These are phyloP conservation scores for Suillus brevipes DNA, from an alignment of 768 basidiomycete species.

Conservation along the genomic window DNA sequence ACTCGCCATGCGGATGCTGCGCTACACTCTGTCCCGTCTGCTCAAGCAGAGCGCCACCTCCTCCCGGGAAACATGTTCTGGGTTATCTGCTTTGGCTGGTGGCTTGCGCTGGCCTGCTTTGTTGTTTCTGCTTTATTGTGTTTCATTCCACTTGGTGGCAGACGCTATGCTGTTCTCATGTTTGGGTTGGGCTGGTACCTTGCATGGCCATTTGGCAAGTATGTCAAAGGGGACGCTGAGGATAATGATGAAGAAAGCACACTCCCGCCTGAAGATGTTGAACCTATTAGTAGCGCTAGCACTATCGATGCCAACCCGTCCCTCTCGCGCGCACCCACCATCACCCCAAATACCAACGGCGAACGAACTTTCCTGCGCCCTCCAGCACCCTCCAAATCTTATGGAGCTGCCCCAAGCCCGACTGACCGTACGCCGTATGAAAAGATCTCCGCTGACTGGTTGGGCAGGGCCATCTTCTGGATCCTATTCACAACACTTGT, in stretches of 20 bases:
- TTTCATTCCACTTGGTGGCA: conserved; percentile 77
- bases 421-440: conserved; percentile 20
- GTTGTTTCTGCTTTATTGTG: conserved; percentile 66
- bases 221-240: conserved; percentile 80
- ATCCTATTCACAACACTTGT: conserved; percentile 71
- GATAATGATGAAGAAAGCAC: conserved; percentile 42
- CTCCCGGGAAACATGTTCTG: conserved; percentile 94
- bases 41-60: conserved; percentile 90
- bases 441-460: conserved; percentile 41
- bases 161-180: conserved; percentile 79
- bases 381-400: conserved; percentile 49
- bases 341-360: conserved; percentile 50
- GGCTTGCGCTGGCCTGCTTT: conserved; percentile 78
- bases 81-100: conserved; percentile 90
- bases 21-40: conserved; percentile 88
- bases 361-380: conserved; percentile 38
- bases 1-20: conserved; percentile 95
- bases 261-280: conserved; percentile 36
- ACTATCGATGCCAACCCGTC: conserved; percentile 33
- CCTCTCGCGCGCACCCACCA: conserved; percentile 45
- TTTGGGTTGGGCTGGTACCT: conserved; percentile 96
- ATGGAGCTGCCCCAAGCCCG: conserved; percentile 56
- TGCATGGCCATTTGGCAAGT: conserved; percentile 98
- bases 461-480: conserved; percentile 86
- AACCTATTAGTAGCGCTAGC: conserved; percentile 18